Percentiles rank a stretch among this genome's conserved stretches.
Conservation (phyloP, 352 stramenopile species). For the Pythium biforme region DNA sequence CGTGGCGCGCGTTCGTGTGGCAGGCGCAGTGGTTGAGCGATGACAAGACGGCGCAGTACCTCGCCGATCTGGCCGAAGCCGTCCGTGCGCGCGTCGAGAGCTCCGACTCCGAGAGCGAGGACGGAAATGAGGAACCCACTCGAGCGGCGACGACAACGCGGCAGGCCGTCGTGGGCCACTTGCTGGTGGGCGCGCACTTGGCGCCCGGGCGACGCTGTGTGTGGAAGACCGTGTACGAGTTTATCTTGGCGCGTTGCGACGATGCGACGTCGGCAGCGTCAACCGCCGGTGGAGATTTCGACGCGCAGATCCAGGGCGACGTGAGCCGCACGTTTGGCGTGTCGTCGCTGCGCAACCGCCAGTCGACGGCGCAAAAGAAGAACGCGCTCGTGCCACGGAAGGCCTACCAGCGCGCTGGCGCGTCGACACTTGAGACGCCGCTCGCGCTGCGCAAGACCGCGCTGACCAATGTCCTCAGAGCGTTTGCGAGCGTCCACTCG, state of each 20-base stretch:
- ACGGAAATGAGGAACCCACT: no score
- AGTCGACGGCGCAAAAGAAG: constrained; percentile 16
- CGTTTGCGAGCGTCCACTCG: constrained; percentile 64
- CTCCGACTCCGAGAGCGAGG: constrained; percentile 47
- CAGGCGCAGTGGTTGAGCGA: constrained; percentile 49
- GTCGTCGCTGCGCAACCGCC: constrained; percentile 43
- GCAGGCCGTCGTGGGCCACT: neutral
- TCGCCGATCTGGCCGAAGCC: constrained; percentile 54
- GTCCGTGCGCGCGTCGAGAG: constrained; percentile 43
- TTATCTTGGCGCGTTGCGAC: constrained; percentile 50
- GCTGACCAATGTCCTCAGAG: constrained; percentile 57
- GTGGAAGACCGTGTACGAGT: constrained; percentile 43
- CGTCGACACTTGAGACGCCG: constrained; percentile 16
- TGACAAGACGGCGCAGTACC: constrained; percentile 42
- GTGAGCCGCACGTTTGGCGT: constrained; percentile 69
- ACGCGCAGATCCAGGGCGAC: constrained; percentile 65
- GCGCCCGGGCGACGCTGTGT: constrained; percentile 4
- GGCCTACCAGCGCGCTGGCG: constrained; percentile 10
- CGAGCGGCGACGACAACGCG: neutral
- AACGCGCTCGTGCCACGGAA: constrained; percentile 23
- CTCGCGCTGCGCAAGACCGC: constrained; percentile 31
- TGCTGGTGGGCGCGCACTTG: constrained; percentile 13
- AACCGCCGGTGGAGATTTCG: constrained; percentile 37
- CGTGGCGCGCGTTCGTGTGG: constrained; percentile 39
- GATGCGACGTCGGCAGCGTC: neutral